Percentiles rank a stretch among this genome's conserved stretches.
Evolutionary conservation across 352 stramenopile genomes (phyloP).

Genomic region (Chrysophaeum taylorii): DNA sequence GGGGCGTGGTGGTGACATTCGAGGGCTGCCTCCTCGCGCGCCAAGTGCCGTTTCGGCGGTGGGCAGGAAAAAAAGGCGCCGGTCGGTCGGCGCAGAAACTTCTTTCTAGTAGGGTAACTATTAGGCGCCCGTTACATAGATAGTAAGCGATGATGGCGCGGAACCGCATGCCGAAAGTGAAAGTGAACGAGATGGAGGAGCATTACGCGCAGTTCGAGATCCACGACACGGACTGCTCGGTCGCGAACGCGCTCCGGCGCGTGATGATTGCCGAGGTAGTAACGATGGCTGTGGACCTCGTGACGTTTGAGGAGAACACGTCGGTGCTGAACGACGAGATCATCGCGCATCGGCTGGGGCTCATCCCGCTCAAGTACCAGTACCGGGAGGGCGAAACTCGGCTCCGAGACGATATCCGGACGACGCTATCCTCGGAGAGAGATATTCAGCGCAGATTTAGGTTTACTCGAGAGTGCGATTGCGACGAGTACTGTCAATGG

Average conservation of each 20-base stretch:
- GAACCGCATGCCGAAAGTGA: conserved; percentile 76
- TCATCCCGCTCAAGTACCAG: conserved; percentile 87
- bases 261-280: conserved; percentile 95
- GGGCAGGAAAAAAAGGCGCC: no score
- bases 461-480: conserved; percentile 37
- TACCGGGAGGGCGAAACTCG: conserved; percentile 45
- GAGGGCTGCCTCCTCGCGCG: no score
- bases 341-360: conserved; percentile 88
- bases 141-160: no score
- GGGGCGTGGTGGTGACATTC: no score
- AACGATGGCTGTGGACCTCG: conserved; percentile 96
- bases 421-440: neutral
- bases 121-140: no score
- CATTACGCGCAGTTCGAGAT: conserved; percentile 94
- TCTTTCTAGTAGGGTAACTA: no score
- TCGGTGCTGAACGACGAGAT: conserved; percentile 91
- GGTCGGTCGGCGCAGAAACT: no score
- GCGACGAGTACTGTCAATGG: conserved; percentile 85
- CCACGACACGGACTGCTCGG: conserved; percentile 84
- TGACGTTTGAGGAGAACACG: conserved; percentile 92
- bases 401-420: neutral
- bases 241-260: conserved; percentile 90
- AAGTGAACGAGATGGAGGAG: conserved; percentile 81
- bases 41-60: no score
- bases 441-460: neutral